Conservation (phyloP, 2,329 filamentous ascomycete species). For the Metarhizium guizhouense region DNA sequence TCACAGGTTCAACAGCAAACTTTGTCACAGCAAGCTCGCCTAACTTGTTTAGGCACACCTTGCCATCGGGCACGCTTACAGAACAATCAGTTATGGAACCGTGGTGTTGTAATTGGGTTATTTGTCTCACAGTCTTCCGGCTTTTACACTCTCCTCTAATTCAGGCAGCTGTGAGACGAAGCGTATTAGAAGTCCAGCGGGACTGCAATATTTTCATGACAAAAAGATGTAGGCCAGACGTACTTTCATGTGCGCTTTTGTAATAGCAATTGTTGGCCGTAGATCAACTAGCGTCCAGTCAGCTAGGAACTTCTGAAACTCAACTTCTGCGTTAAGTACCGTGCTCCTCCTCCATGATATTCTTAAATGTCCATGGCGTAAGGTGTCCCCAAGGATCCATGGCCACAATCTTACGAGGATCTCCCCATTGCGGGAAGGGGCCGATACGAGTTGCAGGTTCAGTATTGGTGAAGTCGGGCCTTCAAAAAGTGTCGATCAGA, state of each 20-base stretch:
- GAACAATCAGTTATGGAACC: background rate
- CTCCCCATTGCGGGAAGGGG: conserved; percentile 81
- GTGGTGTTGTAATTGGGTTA: background rate
- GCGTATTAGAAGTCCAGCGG: background rate
- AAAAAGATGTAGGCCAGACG: conserved; percentile 1
- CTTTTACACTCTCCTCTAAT: conserved; percentile 76
- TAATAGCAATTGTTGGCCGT: conserved; percentile 83
- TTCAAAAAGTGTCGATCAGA: conserved; percentile 12
- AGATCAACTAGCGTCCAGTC: conserved; percentile 54
- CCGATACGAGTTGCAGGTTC: conserved; percentile 87
- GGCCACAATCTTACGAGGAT: conserved; percentile 88
- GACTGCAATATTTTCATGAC: background rate
- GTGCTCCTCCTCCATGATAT: conserved; percentile 68
- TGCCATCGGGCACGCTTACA: conserved; percentile 62
- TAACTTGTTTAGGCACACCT: conserved; percentile 75
- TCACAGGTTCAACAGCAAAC: conserved; percentile 87
- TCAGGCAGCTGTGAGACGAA: conserved; percentile 58
- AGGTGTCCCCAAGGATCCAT: conserved; percentile 95
- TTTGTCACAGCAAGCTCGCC: conserved; percentile 94
- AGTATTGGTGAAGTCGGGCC: conserved; percentile 62
- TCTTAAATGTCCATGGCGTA: conserved; percentile 72
- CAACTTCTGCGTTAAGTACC: conserved; percentile 26
- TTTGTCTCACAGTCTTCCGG: conserved; percentile 56
- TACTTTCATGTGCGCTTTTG: conserved; percentile 83
- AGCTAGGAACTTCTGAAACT: conserved; percentile 3